These are phyloP conservation scores for Nepenthes mirabilis DNA, from an alignment of 148 eudicot genomes.

Conservation along the genomic window DNA sequence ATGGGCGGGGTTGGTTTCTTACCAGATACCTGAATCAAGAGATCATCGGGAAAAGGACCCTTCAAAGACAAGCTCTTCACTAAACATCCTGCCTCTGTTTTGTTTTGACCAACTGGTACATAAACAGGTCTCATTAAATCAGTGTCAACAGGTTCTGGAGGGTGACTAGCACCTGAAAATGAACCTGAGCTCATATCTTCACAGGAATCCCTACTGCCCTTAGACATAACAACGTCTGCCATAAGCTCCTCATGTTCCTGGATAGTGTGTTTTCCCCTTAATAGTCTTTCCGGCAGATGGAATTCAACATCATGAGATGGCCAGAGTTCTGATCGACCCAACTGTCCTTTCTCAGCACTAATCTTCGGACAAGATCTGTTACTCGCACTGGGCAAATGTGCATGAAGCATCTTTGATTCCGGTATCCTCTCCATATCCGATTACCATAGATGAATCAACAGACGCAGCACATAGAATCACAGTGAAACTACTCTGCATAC, in stretches of 20 bases:
- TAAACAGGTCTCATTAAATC: constrained; percentile 61
- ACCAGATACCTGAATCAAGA: constrained; percentile 32
- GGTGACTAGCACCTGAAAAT: constrained; percentile 74
- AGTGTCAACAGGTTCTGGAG: constrained; percentile 63
- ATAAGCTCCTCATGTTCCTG: constrained; percentile 43
- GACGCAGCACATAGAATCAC: constrained; percentile 18
- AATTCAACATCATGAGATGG: constrained; percentile 15
- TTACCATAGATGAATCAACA: constrained; percentile 13
- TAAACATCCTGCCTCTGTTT: constrained; percentile 35
- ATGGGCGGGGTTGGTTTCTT: constrained; percentile 30
- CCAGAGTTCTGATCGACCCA: constrained; percentile 19
- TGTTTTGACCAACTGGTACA: constrained; percentile 53
- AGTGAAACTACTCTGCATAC: neutral
- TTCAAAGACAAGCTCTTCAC: constrained; percentile 52
- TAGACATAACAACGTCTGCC: constrained; percentile 37
- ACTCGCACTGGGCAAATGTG: constrained; percentile 20
- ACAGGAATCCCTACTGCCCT: constrained; percentile 32
- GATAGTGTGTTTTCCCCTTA: constrained; percentile 45
- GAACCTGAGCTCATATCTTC: constrained; percentile 47
- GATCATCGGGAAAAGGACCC: constrained; percentile 68
- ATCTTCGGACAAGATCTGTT: constrained; percentile 23
- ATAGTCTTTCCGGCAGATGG: constrained; percentile 27
- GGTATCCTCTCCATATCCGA: constrained; percentile 50
- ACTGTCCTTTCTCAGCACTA: constrained; percentile 23
- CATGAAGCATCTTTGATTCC: constrained; percentile 27